Evolutionary conservation across 1,139 yeast species (phyloP).

Genomic region (Geotrichum citri-aurantii): DNA sequence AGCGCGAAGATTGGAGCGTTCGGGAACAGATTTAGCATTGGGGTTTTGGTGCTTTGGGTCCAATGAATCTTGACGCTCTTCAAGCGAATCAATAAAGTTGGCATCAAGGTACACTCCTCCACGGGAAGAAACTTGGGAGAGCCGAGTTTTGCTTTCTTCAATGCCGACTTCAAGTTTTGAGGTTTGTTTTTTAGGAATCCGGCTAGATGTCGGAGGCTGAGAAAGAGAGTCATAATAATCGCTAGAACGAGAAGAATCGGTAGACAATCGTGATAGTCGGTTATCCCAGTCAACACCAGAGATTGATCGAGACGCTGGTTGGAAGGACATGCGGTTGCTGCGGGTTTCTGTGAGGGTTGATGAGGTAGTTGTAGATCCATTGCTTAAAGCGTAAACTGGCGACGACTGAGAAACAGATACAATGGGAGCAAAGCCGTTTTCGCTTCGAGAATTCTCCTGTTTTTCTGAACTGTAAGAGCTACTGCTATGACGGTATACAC

Average conservation of each 20-base stretch:
- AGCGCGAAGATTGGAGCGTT: constrained; percentile 14
- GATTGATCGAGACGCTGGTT: constrained; percentile 1
- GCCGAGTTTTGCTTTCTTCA: constrained; percentile 4
- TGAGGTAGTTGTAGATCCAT: constrained; percentile 4
- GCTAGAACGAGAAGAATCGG: constrained; percentile 12
- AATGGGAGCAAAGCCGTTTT: constrained; percentile 11
- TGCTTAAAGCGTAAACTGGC: constrained; percentile 13
- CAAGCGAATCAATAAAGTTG: constrained; percentile 3
- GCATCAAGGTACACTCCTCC: constrained; percentile 17
- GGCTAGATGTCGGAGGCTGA: constrained; percentile 2
- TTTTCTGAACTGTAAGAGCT: not conserved
- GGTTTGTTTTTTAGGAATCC: constrained; percentile 7
- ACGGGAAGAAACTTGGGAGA: constrained; percentile 15
- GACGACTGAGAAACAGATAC: constrained; percentile 16
- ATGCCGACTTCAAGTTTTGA: not conserved
- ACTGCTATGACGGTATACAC: constrained; percentile 11
- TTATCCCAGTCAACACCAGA: constrained; percentile 5
- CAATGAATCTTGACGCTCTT: constrained; percentile 8
- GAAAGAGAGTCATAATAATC: constrained; percentile 8
- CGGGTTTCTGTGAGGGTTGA: constrained; percentile 13
- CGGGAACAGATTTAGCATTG: constrained; percentile 4
- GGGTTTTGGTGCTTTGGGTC: not conserved
- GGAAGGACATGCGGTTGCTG: not conserved
- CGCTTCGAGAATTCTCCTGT: constrained; percentile 5
- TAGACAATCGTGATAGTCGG: constrained; percentile 8